Evolutionary conservation across 2,329 filamentous ascomycete species (phyloP).

Genomic region (Ophiosphaerella herpotricha): DNA sequence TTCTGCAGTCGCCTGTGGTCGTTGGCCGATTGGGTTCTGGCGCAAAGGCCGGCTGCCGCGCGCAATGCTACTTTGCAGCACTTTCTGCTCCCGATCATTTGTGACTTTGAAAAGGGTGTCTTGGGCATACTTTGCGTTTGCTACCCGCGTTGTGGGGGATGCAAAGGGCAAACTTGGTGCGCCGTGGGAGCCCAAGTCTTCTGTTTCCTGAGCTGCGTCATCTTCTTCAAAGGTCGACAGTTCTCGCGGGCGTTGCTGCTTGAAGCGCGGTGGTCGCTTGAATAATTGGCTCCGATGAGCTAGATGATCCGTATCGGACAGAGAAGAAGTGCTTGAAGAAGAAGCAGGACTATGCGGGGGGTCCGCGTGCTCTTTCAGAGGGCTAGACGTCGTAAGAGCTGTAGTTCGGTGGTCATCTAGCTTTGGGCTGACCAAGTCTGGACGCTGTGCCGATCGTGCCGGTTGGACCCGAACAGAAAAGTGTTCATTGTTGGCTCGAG

Average conservation of each 20-base stretch:
- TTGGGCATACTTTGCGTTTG: conserved; percentile 12
- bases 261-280: conserved; percentile 47
- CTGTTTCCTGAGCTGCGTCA: conserved; percentile 45
- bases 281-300: conserved; percentile 52
- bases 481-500: conserved; percentile 30
- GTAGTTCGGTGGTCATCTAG: conserved; percentile 17
- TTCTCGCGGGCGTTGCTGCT: conserved; percentile 33
- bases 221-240: conserved; percentile 31
- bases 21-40: conserved; percentile 23
- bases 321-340: conserved; percentile 38
- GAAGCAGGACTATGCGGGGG: conserved; percentile 30
- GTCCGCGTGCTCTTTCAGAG: conserved; percentile 14
- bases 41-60: conserved; percentile 4
- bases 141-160: conserved; percentile 14
- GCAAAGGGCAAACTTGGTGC: conserved; percentile 52
- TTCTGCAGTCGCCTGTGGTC: conserved; percentile 26
- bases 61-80: conserved; percentile 3
- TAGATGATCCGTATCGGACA: conserved; percentile 44
- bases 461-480: conserved; percentile 29
- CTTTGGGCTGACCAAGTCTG: conserved; percentile 22
- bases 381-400: conserved; percentile 5
- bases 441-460: conserved; percentile 32
- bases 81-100: conserved; percentile 16
- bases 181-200: conserved; percentile 60
- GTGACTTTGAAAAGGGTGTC: conserved; percentile 6